phyloP scores from a whole-genome alignment of 257 asterid species.

The Lantana camara region DNA sequence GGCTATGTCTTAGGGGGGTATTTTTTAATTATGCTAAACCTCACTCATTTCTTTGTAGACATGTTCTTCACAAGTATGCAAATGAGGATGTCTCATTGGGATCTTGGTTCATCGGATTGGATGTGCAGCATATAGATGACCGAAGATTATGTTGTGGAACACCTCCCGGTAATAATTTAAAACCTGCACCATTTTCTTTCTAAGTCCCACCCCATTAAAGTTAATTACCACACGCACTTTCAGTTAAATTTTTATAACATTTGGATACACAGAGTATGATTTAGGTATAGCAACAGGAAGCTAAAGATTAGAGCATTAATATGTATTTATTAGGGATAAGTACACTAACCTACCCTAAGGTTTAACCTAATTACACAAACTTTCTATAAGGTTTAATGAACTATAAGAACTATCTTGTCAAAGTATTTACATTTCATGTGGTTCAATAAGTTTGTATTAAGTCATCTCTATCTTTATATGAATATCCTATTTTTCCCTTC shows the following conservation, averaged over 20 bases:
- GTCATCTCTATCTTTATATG: too few relatives aligned
- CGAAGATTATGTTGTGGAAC: slow-evolving; percentile 62
- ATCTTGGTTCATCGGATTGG: slow-evolving; percentile 56
- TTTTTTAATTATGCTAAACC: background rate
- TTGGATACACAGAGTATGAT: background rate
- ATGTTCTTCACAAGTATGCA: slow-evolving; percentile 47
- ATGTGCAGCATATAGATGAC: slow-evolving; percentile 51
- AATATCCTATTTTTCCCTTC: too few relatives aligned
- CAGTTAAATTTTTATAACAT: background rate
- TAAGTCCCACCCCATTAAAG: background rate
- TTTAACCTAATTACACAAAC: too few relatives aligned
- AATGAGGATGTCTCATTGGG: slow-evolving; percentile 55
- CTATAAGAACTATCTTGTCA: too few relatives aligned
- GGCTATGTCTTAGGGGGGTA: too few relatives aligned
- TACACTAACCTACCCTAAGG: too few relatives aligned
- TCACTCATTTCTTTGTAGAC: slow-evolving; percentile 27
- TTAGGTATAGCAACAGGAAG: background rate
- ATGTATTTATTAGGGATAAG: too few relatives aligned
- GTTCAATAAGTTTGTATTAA: too few relatives aligned
- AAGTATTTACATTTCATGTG: too few relatives aligned
- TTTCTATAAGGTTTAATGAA: too few relatives aligned
- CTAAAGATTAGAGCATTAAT: background rate
- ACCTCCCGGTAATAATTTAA: slow-evolving; percentile 65
- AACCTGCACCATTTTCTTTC: background rate
- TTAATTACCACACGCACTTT: background rate